These are phyloP conservation scores for Diaporthe sp. DNA, from an alignment of 2,329 filamentous ascomycete species.

Conservation along the genomic window DNA sequence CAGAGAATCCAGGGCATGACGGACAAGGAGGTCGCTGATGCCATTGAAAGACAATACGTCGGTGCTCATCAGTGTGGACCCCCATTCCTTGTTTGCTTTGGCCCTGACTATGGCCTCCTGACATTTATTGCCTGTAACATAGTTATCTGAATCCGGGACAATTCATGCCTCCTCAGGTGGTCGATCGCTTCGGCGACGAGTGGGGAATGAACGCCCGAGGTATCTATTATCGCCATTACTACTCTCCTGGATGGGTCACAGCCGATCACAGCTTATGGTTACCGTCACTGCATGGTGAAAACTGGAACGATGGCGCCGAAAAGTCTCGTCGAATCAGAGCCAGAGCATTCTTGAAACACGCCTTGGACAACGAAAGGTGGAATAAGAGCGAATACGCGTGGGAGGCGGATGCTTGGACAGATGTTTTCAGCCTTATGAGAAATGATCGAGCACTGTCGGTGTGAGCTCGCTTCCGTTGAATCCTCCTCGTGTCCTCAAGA, in stretches of 20 bases:
- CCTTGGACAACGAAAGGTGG: background rate
- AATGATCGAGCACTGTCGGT: background rate
- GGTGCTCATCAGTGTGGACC: background rate
- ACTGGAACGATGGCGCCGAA: background rate
- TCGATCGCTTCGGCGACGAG: background rate
- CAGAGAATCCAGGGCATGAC: background rate
- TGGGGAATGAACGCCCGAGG: background rate
- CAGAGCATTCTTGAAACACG: background rate
- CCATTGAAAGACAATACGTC: background rate
- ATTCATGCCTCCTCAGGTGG: background rate
- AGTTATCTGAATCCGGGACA: background rate
- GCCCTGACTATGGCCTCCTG: background rate
- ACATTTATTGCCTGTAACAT: background rate
- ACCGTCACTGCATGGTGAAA: background rate
- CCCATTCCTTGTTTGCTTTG: background rate
- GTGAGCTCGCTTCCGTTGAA: background rate
- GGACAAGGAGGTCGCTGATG: background rate
- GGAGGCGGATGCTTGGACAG: slow-evolving; percentile 3
- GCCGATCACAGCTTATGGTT: background rate
- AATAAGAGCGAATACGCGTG: background rate
- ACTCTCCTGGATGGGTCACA: slow-evolving; percentile 7
- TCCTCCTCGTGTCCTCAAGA: background rate
- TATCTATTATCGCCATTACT: background rate
- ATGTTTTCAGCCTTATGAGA: background rate
- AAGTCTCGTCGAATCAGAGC: background rate